phyloP scores from a whole-genome alignment of 208 protist species.

The Trypanosoma vivax region DNA sequence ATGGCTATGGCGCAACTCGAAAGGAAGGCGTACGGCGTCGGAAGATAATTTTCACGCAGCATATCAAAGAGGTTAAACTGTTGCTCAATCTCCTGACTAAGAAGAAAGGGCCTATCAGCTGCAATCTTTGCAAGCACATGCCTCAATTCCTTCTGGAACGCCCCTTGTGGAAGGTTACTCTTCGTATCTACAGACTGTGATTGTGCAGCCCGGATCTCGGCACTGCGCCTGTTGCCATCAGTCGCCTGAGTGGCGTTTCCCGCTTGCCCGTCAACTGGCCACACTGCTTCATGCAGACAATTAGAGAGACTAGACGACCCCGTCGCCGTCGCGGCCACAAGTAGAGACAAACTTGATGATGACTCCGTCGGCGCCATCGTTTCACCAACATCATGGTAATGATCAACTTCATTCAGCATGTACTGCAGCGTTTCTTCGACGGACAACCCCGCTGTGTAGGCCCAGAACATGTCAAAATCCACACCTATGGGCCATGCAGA shows the following conservation, averaged over 20 bases:
- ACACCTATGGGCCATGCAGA: constrained; percentile 61
- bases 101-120: constrained; percentile 1
- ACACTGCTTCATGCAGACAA: too few species aligned
- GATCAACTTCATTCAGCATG: constrained; percentile 24
- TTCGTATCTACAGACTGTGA: too few species aligned
- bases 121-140: constrained; percentile 20
- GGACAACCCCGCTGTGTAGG: constrained; percentile 58
- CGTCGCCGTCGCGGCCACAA: too few species aligned
- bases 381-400: not conserved
- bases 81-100: constrained; percentile 53
- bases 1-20: constrained; percentile 68
- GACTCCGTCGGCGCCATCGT: not conserved
- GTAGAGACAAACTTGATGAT: too few species aligned
- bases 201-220: too few species aligned
- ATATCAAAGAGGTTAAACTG: constrained; percentile 74
- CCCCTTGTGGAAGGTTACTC: constrained; percentile 15
- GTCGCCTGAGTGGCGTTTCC: too few species aligned
- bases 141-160: constrained; percentile 47
- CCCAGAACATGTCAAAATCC: constrained; percentile 59
- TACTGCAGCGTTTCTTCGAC: constrained; percentile 66
- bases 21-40: constrained; percentile 76
- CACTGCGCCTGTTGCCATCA: too few species aligned
- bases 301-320: too few species aligned
- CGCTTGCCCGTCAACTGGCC: too few species aligned
- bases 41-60: constrained; percentile 49